Percentiles rank a stretch among this genome's conserved stretches.
Conservation (phyloP, 2,329 filamentous ascomycete species). For the Talaromyces sp. region DNA sequence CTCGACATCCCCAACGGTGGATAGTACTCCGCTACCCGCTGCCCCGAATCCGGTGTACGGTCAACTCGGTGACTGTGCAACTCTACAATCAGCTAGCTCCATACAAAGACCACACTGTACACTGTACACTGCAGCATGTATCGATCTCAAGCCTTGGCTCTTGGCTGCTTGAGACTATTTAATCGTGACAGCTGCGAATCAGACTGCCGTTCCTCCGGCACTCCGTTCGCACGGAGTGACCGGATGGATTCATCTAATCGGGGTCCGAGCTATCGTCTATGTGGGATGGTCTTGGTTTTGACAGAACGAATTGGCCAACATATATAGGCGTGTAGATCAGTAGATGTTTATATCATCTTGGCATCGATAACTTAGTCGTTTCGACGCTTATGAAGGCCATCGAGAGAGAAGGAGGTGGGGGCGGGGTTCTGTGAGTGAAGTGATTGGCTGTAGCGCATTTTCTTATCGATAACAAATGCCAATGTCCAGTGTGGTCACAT, state of each 20-base stretch:
- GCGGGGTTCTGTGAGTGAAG: background rate
- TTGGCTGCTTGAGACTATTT: slow-evolving; percentile 2
- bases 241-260: background rate
- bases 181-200: background rate
- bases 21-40: slow-evolving; percentile 1
- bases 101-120: slow-evolving; percentile 7
- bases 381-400: background rate
- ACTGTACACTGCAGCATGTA: background rate
- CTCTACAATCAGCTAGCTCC: background rate
- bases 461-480: slow-evolving; percentile 8
- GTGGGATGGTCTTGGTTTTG: background rate
- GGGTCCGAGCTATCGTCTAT: background rate
- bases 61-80: slow-evolving; percentile 10
- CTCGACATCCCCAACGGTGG: background rate
- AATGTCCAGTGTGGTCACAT: background rate
- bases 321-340: background rate
- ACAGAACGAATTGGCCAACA: background rate
- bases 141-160: no score
- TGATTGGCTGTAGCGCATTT: slow-evolving; percentile 1
- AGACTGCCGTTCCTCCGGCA: background rate
- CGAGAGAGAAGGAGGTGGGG: background rate
- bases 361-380: background rate
- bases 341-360: background rate
- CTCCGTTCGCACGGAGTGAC: background rate
- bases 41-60: slow-evolving; percentile 15